Base-by-base conservation (phyloP, 2,329 filamentous ascomycete species). In the Claviceps sorghi region DNA sequence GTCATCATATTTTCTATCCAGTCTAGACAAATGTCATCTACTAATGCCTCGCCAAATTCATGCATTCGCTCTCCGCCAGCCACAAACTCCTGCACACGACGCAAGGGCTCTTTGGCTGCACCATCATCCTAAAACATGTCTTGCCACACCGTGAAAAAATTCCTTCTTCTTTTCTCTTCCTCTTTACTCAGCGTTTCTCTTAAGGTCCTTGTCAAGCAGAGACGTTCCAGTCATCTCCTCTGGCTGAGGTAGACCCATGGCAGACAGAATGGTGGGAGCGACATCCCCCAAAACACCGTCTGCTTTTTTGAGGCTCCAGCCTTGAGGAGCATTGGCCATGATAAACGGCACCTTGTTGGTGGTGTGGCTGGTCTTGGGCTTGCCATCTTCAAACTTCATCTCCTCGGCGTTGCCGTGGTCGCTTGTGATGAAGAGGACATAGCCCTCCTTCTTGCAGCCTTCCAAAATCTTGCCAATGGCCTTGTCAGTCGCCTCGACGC, bases 371-470 rank as follows among this genome's bases (percentile, higher is more conserved):
- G 93, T 98, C 81, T 98, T 98, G 62, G 93, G 93, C 67, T 88
- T 95, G 67, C 90, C 89, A 67, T 96, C 87, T 61, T 87, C 75
- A 66, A 89, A 97, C 71, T 97, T 85, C 93, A 98, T 98, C 76
- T 98, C 93, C 75, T 98, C 93, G 53, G 93, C 93, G 65, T 98
- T 98, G 64, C 90, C 93, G 72, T 98, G 93, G 69, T 98, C 93
- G 32, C 91, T 78, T 6, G 93, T 98, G 69, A 98, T 85, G 74
- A 97, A 97, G 45, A 98, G 82, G 54, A 93, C 76, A 68, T 98
- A 98, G 57, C 84, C 85, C 66, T 91, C 79, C 76, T 93, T 83
- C 79, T 94, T 94, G 79, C 91, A 97, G 49, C 83, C 84, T 64
- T 97, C 90, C 64, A 88, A 89, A 61, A 98, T 90, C 67, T 84